Evolutionary conservation across 495 filamentous ascomycete species (phyloP).

Genomic region (Tuber microsphaerosporum): DNA sequence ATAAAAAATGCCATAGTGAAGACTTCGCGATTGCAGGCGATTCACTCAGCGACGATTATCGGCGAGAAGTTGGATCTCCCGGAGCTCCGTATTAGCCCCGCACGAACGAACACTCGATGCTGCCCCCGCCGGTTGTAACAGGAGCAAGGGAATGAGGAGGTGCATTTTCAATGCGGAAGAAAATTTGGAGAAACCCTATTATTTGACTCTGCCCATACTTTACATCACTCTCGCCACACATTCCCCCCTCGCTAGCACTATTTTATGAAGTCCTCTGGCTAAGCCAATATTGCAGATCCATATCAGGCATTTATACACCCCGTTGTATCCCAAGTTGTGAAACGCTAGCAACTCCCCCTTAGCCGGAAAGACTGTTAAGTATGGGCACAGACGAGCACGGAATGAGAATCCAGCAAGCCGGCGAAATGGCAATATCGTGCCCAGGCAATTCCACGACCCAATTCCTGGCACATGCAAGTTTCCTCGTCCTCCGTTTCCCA

Average conservation of each 20-base stretch:
- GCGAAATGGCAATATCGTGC: conserved; percentile 53
- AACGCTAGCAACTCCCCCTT: conserved; percentile 78
- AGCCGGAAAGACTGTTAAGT: conserved; percentile 60
- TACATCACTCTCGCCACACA: conserved; percentile 85
- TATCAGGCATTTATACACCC: conserved; percentile 89
- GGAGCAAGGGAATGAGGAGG: conserved; percentile 1
- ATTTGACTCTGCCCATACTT: conserved; percentile 94
- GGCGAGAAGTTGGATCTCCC: too few species aligned
- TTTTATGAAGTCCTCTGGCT: neutral
- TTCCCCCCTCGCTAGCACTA: conserved; percentile 1
- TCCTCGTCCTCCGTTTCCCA: neutral
- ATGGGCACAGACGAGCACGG: conserved; percentile 98
- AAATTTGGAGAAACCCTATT: conserved; percentile 79
- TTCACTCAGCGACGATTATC: too few species aligned
- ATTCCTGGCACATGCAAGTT: conserved; percentile 57
- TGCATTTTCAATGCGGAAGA: conserved; percentile 13
- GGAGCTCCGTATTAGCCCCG: too few species aligned
- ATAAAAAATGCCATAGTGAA: too few species aligned
- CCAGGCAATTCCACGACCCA: conserved; percentile 53
- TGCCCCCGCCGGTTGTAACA: too few species aligned
- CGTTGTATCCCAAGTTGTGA: conserved; percentile 81
- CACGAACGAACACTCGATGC: too few species aligned
- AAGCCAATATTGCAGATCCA: conserved; percentile 57
- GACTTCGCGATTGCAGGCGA: too few species aligned
- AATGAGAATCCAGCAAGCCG: conserved; percentile 91